phyloP scores from a whole-genome alignment of 352 stramenopile genomes.

The Phytophthora nicotianae region DNA sequence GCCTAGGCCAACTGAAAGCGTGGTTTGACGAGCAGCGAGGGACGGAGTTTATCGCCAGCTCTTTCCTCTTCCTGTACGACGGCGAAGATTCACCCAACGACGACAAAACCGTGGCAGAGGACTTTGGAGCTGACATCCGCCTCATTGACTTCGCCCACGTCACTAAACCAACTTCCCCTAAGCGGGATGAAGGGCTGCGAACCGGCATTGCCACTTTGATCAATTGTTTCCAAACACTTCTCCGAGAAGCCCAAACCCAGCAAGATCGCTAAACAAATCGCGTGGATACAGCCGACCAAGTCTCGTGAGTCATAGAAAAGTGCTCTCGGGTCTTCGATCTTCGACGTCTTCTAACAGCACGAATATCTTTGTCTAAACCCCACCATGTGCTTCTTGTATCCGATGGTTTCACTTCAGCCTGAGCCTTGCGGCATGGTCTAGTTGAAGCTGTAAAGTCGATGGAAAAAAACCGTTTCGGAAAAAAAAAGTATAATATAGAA shows the following conservation, averaged over 20 bases:
- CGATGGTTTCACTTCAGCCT: background rate
- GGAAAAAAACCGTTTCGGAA: conserved; percentile 30
- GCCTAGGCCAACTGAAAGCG: conserved; percentile 60
- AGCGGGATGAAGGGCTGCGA: conserved; percentile 63
- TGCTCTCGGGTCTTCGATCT: conserved; percentile 2
- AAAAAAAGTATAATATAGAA: conserved; percentile 28
- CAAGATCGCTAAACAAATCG: conserved; percentile 10
- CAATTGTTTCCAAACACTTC: conserved; percentile 57
- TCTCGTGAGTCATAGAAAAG: conserved; percentile 9
- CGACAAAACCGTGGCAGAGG: background rate
- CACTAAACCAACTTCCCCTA: conserved; percentile 26
- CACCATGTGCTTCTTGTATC: conserved; percentile 3
- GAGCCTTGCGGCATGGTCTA: conserved; percentile 5
- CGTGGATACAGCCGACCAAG: background rate
- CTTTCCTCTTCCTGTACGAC: conserved; percentile 95
- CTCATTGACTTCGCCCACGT: conserved; percentile 90
- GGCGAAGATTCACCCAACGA: conserved; percentile 32
- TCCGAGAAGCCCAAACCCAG: conserved; percentile 17
- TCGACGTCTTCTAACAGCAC: background rate
- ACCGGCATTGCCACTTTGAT: conserved; percentile 58
- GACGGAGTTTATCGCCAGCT: conserved; percentile 94
- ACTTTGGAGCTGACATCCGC: conserved; percentile 55
- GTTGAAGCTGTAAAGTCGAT: conserved; percentile 27
- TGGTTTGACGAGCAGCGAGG: conserved; percentile 86
- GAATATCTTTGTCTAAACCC: conserved; percentile 4